Evolutionary conservation across 2,329 filamentous ascomycete species (phyloP).

Genomic region (Cadophora sp.): DNA sequence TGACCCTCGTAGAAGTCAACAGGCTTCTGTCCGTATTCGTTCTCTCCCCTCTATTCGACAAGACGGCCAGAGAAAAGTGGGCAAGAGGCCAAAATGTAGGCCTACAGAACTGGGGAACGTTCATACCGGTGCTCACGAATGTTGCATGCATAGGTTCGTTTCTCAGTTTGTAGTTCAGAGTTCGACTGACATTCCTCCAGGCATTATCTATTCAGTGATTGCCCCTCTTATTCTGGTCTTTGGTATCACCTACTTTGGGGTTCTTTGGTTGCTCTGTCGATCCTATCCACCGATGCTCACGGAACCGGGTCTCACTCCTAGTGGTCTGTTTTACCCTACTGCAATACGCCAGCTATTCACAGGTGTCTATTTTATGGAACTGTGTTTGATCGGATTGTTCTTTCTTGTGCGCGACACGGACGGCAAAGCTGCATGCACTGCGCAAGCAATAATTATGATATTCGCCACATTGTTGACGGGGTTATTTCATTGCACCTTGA

Average conservation of each 20-base stretch:
- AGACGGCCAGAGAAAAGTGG: constrained; percentile 32
- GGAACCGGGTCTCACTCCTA: constrained; percentile 61
- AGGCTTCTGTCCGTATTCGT: constrained; percentile 23
- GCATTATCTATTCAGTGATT: constrained; percentile 35
- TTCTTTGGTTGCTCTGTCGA: constrained; percentile 1
- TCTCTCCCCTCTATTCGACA: constrained; percentile 32
- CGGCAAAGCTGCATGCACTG: constrained; percentile 27
- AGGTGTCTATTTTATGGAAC: constrained; percentile 37
- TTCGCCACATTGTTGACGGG: not conserved
- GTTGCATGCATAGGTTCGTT: constrained; percentile 36
- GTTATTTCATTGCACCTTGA: not conserved
- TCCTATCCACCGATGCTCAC: constrained; percentile 30
- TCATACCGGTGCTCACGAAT: constrained; percentile 34
- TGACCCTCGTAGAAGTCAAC: constrained; percentile 21
- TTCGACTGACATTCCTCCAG: constrained; percentile 51
- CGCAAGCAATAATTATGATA: constrained; percentile 36
- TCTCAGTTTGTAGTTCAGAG: constrained; percentile 12
- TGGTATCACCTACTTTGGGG: not conserved
- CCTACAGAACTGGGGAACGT: constrained; percentile 33
- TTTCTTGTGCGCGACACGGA: constrained; percentile 35
- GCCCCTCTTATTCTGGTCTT: constrained; percentile 21
- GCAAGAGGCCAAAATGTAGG: constrained; percentile 33
- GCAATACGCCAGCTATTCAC: constrained; percentile 36
- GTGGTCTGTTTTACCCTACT: constrained; percentile 49
- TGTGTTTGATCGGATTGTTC: constrained; percentile 35